These are phyloP conservation scores for Hericium coralloides DNA, from an alignment of 768 basidiomycete species.

Conservation along the genomic window DNA sequence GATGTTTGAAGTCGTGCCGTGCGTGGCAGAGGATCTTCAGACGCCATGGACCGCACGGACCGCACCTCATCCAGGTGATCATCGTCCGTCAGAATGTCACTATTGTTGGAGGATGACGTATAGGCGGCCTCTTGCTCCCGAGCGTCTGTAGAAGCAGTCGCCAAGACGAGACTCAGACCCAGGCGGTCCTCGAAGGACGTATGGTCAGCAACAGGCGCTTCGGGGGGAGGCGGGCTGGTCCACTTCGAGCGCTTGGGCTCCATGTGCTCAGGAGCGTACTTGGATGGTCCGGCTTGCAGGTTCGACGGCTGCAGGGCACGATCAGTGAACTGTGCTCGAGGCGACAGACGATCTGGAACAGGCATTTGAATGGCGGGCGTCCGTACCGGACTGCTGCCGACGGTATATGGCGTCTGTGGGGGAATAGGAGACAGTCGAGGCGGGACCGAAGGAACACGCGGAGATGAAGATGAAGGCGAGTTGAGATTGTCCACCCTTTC, in stretches of 20 bases:
- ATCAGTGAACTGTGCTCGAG: constrained; percentile 25
- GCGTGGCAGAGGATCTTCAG: constrained; percentile 3
- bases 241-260: constrained; percentile 72
- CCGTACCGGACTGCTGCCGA: constrained; percentile 53
- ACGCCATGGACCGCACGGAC: constrained; percentile 50
- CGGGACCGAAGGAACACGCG: constrained; percentile 32
- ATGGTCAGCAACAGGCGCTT: constrained; percentile 59
- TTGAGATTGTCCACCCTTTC: constrained; percentile 66
- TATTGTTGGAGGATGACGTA: constrained; percentile 51
- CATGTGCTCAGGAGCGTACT: constrained; percentile 48
- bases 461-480: constrained; percentile 33
- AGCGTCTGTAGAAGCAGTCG: constrained; percentile 53
- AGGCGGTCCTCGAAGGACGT: constrained; percentile 60
- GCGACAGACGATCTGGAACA: constrained; percentile 42
- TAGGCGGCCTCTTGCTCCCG: constrained; percentile 41
- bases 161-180: constrained; percentile 56
- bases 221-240: constrained; percentile 80
- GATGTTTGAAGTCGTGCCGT: neutral
- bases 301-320: constrained; percentile 12
- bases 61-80: constrained; percentile 57
- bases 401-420: constrained; percentile 63
- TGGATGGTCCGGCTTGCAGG: constrained; percentile 6
- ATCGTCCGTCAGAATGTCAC: constrained; percentile 61
- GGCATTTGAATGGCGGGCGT: constrained; percentile 28
- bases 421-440: constrained; percentile 39